phyloP scores from a whole-genome alignment of 2,329 filamentous ascomycete genomes.

The Epichloe gansuensis region DNA sequence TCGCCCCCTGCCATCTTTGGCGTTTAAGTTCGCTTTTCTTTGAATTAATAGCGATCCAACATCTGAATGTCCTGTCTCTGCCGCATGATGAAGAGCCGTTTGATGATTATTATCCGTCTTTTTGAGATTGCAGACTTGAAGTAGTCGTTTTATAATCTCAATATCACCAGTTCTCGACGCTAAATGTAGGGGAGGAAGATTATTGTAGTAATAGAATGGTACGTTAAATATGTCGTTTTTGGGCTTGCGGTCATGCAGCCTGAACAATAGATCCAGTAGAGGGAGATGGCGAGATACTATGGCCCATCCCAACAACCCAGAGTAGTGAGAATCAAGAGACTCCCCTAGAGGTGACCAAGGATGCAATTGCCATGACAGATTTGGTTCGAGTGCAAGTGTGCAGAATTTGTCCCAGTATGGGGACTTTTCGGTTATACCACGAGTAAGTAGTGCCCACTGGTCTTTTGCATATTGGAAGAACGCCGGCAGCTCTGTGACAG shows the following conservation, averaged over 20 bases:
- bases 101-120: background rate
- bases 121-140: background rate
- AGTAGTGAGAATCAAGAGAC: background rate
- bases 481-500: background rate
- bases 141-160: background rate
- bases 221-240: background rate
- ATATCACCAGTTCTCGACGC: background rate
- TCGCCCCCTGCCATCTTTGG: background rate
- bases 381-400: background rate
- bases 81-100: background rate
- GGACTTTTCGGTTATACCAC: background rate
- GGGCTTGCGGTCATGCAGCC: background rate
- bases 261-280: background rate
- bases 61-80: background rate
- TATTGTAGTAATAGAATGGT: background rate
- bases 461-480: conserved; percentile 1
- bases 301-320: background rate
- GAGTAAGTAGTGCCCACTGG: background rate
- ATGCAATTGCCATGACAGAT: background rate
- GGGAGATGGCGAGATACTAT: background rate
- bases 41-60: background rate
- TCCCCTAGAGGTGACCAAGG: background rate
- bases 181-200: background rate
- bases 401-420: background rate
- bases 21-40: background rate